phyloP scores from a whole-genome alignment of 805 yeast genomes.

The Novakomyces olei region DNA sequence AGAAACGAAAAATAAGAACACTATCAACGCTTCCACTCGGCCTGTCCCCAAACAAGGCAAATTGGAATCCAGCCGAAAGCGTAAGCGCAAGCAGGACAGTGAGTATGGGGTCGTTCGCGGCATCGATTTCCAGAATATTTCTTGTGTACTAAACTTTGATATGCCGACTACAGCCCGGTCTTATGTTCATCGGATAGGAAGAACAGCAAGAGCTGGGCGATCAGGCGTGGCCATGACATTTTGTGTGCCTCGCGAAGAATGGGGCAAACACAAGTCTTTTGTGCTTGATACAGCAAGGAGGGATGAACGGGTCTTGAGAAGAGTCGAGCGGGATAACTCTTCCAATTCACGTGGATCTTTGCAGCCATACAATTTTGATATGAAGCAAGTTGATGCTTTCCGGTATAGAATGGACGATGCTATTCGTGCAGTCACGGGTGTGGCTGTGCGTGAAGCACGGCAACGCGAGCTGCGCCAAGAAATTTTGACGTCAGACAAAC shows the following conservation, averaged over 20 bases:
- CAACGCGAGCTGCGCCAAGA: constrained; percentile 73
- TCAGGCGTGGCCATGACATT: constrained; percentile 87
- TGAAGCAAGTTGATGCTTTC: constrained; percentile 82
- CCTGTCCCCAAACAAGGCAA: constrained; percentile 7
- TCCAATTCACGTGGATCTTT: constrained; percentile 26
- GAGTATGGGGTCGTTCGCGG: constrained; percentile 95
- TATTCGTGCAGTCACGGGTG: constrained; percentile 77
- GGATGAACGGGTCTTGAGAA: constrained; percentile 66
- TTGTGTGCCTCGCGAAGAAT: constrained; percentile 60
- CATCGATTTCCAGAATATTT: constrained; percentile 86
- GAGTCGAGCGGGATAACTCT: constrained; percentile 56
- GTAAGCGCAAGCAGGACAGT: constrained; percentile 25
- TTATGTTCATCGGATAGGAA: constrained; percentile 81
- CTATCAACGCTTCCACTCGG: constrained; percentile 1
- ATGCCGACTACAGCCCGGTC: constrained; percentile 74
- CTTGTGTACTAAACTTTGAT: constrained; percentile 90
- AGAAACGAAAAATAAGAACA: constrained; percentile 9
- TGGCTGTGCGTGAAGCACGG: constrained; percentile 82
- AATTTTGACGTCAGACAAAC: constrained; percentile 64
- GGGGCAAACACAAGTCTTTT: constrained; percentile 76
- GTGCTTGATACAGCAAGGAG: constrained; percentile 43
- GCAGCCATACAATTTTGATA: constrained; percentile 75
- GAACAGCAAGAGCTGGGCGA: constrained; percentile 95
- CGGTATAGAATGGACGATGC: constrained; percentile 94
- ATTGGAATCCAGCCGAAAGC: constrained; percentile 7